Conservation (phyloP, 345 rosid genomes). For the Cardamine occulta region DNA sequence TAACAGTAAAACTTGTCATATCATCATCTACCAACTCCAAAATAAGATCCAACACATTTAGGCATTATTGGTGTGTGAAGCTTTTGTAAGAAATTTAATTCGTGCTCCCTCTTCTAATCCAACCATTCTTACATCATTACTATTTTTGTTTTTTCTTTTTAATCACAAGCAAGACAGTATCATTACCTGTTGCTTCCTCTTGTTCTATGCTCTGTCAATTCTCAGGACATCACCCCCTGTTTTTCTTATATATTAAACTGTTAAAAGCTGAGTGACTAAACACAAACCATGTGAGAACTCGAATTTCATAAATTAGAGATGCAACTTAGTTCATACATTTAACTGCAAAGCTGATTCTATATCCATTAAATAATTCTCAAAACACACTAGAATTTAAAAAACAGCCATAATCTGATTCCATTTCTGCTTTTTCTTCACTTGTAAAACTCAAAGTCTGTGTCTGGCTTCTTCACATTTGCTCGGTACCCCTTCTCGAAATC, state of each 20-base stretch:
- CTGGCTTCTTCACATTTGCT: slow-evolving; percentile 98
- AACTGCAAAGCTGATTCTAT: slow-evolving; percentile 38
- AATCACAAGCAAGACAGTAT: background rate
- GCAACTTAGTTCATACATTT: slow-evolving; percentile 38
- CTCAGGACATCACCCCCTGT: background rate
- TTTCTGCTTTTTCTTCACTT: slow-evolving; percentile 51
- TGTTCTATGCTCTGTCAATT: slow-evolving; percentile 13
- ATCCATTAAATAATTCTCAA: slow-evolving; percentile 29
- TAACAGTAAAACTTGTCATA: slow-evolving; percentile 28
- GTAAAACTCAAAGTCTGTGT: slow-evolving; percentile 96
- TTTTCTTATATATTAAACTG: slow-evolving; percentile 18
- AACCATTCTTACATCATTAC: background rate
- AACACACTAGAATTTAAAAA: slow-evolving; percentile 29
- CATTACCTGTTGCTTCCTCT: slow-evolving; percentile 10
- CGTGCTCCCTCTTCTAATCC: background rate
- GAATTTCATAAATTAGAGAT: slow-evolving; percentile 25
- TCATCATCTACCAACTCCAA: slow-evolving; percentile 29
- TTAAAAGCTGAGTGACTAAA: slow-evolving; percentile 19
- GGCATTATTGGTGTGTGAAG: background rate
- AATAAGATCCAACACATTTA: slow-evolving; percentile 22
- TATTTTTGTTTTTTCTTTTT: background rate
- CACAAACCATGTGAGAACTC: slow-evolving; percentile 8
- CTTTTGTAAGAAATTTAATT: background rate
- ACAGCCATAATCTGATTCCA: slow-evolving; percentile 28
- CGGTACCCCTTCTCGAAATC: slow-evolving; percentile 99